These are phyloP conservation scores for Phytophthora lateralis DNA, from an alignment of 352 stramenopile species.

Conservation along the genomic window DNA sequence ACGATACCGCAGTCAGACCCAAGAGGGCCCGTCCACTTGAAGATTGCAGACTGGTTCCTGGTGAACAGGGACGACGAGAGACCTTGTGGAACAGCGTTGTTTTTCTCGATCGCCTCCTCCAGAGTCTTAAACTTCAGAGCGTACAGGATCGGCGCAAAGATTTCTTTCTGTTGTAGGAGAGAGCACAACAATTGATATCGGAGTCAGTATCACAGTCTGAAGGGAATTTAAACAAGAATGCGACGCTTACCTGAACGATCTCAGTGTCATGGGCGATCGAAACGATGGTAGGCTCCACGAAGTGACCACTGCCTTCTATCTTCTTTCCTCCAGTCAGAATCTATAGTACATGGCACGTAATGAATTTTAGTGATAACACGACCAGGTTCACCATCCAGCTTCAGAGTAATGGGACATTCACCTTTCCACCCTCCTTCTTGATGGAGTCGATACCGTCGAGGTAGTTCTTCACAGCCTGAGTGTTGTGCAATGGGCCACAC, in stretches of 20 bases:
- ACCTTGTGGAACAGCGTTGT: constrained; percentile 93
- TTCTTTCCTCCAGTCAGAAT: constrained; percentile 88
- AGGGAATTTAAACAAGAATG: not conserved
- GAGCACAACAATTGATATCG: not conserved
- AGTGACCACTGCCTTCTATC: constrained; percentile 82
- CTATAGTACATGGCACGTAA: constrained; percentile 35
- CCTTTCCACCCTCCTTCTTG: constrained; percentile 87
- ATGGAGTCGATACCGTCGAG: constrained; percentile 84
- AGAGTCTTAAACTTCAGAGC: constrained; percentile 90
- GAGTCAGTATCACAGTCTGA: not conserved
- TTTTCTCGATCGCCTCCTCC: constrained; percentile 91
- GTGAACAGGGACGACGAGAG: constrained; percentile 93
- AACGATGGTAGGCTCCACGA: constrained; percentile 92
- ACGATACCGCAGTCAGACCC: constrained; percentile 94
- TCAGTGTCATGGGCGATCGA: constrained; percentile 80
- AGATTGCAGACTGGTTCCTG: constrained; percentile 91
- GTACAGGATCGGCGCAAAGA: constrained; percentile 93
- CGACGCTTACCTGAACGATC: constrained; percentile 69
- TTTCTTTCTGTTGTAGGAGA: constrained; percentile 72
- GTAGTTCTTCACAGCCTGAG: constrained; percentile 88
- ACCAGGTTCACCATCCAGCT: not conserved
- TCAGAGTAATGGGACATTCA: constrained; percentile 18
- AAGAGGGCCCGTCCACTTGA: constrained; percentile 91
- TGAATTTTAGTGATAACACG: constrained; percentile 10
- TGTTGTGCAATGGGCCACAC: constrained; percentile 79